These are phyloP conservation scores for Crithidia expoeki DNA, from an alignment of 208 protist genomes.

Conservation along the genomic window DNA sequence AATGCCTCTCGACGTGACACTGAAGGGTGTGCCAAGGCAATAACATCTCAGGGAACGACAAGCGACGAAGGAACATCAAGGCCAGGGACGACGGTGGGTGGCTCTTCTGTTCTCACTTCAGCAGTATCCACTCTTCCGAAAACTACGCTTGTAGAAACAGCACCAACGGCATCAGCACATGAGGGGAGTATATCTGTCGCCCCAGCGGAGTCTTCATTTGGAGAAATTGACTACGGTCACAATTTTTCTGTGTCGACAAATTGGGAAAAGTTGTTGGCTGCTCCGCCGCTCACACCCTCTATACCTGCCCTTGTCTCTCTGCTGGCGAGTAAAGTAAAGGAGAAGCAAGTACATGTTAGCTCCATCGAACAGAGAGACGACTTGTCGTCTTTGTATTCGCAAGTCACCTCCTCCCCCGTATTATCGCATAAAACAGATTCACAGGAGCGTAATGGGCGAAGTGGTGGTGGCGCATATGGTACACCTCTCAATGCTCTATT, in stretches of 20 bases:
- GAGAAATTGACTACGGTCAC: conserved; percentile 21
- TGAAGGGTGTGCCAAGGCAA: not conserved
- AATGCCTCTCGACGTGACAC: not conserved
- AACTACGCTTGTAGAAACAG: not conserved
- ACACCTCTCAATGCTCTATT: not conserved
- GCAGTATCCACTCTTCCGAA: not conserved
- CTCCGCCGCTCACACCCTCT: conserved; percentile 11
- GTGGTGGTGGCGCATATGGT: not conserved
- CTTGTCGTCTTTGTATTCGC: not conserved
- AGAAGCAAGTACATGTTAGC: not conserved
- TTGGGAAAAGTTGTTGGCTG: conserved; percentile 21
- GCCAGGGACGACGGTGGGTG: no score
- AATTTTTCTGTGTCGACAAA: conserved; percentile 30
- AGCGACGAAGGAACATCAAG: no score
- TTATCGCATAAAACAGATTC: not conserved
- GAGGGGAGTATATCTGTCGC: not conserved
- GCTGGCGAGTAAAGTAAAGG: not conserved
- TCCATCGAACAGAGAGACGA: not conserved
- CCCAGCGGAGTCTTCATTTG: not conserved
- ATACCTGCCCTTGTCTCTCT: conserved; percentile 7
- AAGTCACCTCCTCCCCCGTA: not conserved
- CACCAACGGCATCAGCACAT: not conserved
- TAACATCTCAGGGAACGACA: no score
- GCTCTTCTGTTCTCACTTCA: no score
- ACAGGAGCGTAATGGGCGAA: not conserved